Base-by-base conservation (phyloP, 768 basidiomycete species). In the Naganishia vaughanmartiniae region DNA sequence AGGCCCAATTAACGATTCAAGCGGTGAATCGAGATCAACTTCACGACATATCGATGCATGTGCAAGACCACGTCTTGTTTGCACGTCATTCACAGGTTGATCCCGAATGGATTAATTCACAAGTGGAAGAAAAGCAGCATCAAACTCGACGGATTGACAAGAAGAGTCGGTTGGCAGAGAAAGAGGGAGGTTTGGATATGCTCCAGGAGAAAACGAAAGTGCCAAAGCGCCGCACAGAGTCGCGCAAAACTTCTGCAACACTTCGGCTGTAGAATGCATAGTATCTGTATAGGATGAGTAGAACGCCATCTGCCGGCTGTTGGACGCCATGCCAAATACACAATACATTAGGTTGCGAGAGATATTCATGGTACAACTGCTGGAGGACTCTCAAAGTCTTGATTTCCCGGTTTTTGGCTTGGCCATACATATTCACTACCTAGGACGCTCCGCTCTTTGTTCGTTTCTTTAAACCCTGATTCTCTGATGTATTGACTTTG, bases 1-100 rank as follows among this genome's bases (percentile, higher is more conserved):
- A 56, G 30, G 65, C 71, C 17, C 71, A 72, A 36, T 42, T 72
- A 34, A 63, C 31, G 9, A 54, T 31, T 5, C 34, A 55, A 30
- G 42, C 36, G 9, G 39, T 21, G 67, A 45, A 54, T 3, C 34
- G 28, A 30, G 26, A 45, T 30, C 60, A 7, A 63, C n/a, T 63
- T 24, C 21, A 26, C 21, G 24, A 45, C 6, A 19, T 9, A 55
- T 34, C 39, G 24, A 15, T 15, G 26, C 42, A 4, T 28, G 5
- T 42, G 60, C 57, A 39, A 51, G 48, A 51, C 24, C 48, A 26
- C 48, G 48, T 12, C 12, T 26, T n/a, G 21, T 12, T 21, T 19
- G n/a, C 24, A 34, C 31, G 19, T 4, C 57, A 58, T 28, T 45
- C 60, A 2, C 39, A 45, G 19, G 46, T 42, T 19, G 60, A 63